These are phyloP conservation scores for Beauveria sp. DNA, from an alignment of 2,329 filamentous ascomycete species.

Conservation along the genomic window DNA sequence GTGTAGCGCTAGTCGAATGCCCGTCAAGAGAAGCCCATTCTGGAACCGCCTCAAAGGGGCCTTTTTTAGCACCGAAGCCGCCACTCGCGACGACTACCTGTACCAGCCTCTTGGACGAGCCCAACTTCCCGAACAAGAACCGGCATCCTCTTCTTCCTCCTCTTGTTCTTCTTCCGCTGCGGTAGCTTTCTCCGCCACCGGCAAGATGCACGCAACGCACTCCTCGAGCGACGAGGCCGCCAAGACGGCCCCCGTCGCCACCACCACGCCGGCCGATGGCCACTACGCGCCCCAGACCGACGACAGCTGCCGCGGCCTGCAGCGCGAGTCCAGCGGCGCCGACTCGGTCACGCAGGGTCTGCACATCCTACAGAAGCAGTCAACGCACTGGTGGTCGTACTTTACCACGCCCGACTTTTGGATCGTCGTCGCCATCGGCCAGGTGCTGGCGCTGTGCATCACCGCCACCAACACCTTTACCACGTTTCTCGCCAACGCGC, in stretches of 20 bases:
- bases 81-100: background rate
- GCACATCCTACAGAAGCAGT: conserved; percentile 45
- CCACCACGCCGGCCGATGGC: conserved; percentile 9
- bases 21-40: background rate
- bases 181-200: background rate
- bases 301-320: background rate
- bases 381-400: conserved; percentile 61
- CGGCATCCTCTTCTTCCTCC: background rate
- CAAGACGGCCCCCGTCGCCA: conserved; percentile 12
- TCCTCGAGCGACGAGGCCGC: conserved; percentile 15
- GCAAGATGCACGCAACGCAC: background rate
- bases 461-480: conserved; percentile 90
- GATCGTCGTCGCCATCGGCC: conserved; percentile 70
- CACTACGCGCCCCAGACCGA: background rate
- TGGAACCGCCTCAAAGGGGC: background rate
- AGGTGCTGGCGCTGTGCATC: conserved; percentile 81
- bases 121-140: background rate
- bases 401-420: conserved; percentile 82
- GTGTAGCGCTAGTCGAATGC: background rate
- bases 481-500: conserved; percentile 55
- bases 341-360: conserved; percentile 43
- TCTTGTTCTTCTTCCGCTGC: background rate
- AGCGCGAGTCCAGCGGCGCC: background rate
- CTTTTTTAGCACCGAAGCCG: background rate
- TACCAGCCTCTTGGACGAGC: background rate